These are phyloP conservation scores for Dendrobium officinale DNA, from an alignment of 106 monocot genomes.

Conservation along the genomic window DNA sequence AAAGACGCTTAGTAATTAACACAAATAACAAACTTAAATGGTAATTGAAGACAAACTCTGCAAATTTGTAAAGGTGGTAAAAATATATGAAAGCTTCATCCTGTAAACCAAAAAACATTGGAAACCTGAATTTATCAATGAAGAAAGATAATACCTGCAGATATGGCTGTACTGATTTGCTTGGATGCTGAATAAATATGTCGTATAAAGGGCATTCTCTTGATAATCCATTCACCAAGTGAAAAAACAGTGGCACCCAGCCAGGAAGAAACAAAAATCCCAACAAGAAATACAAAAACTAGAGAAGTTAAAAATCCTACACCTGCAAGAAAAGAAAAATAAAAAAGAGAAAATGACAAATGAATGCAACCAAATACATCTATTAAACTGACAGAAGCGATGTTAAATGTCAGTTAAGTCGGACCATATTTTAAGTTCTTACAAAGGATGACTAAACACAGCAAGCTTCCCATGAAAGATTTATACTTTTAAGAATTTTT, in stretches of 20 bases:
- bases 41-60: neutral
- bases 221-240: constrained; percentile 96
- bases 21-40: neutral
- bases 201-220: constrained; percentile 76
- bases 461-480: neutral
- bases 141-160: constrained; percentile 60
- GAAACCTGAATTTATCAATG: too few species aligned
- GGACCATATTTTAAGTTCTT: neutral
- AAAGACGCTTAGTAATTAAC: too few species aligned
- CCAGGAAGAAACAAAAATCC: constrained; percentile 98
- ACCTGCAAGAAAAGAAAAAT: constrained; percentile 35
- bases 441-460: neutral
- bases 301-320: constrained; percentile 94
- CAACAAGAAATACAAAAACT: constrained; percentile 80
- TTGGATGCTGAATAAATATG: constrained; percentile 98
- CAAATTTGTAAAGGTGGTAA: neutral
- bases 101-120: neutral
- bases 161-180: constrained; percentile 96
- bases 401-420: neutral
- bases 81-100: neutral
- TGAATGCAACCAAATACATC: neutral
- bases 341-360: neutral
- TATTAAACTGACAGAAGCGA: neutral
- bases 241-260: constrained; percentile 78
- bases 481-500: neutral